A percentile compares a stretch with the other conserved stretches of the same genome.
Evolutionary conservation across 2,329 filamentous ascomycete genomes (phyloP).

Genomic region (Epichloe aotearoae): DNA sequence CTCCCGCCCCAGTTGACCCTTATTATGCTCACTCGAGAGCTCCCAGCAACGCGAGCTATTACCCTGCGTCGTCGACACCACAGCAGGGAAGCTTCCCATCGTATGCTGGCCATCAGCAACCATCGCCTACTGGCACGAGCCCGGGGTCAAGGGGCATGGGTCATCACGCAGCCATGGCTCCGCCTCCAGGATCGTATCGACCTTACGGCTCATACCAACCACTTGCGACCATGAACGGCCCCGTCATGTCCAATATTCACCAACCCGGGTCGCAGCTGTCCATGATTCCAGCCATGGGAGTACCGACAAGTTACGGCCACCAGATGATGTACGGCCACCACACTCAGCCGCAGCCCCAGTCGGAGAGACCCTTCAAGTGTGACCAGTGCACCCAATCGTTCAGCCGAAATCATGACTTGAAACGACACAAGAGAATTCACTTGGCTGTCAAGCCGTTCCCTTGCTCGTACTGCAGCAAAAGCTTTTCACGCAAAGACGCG

Average conservation of each 20-base stretch:
- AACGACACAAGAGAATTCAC: slow-evolving; percentile 91
- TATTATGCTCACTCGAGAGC: slow-evolving; percentile 41
- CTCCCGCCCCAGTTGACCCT: slow-evolving; percentile 44
- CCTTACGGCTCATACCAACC: slow-evolving; percentile 33
- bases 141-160: slow-evolving; percentile 27
- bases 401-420: slow-evolving; percentile 91
- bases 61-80: slow-evolving; percentile 36
- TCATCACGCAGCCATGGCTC: slow-evolving; percentile 22
- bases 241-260: slow-evolving; percentile 67
- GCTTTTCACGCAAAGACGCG: slow-evolving; percentile 91
- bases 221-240: slow-evolving; percentile 48
- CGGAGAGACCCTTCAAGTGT: slow-evolving; percentile 88
- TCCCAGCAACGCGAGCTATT: slow-evolving; percentile 48
- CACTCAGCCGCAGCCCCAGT: slow-evolving; percentile 34
- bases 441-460: slow-evolving; percentile 92
- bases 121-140: slow-evolving; percentile 32
- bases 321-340: slow-evolving; percentile 47
- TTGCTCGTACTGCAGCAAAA: slow-evolving; percentile 85
- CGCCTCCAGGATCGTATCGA: slow-evolving; percentile 36
- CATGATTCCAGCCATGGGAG: slow-evolving; percentile 48
- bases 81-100: slow-evolving; percentile 33
- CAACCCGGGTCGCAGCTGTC: slow-evolving; percentile 61
- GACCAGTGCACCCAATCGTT: slow-evolving; percentile 88
- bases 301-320: slow-evolving; percentile 40
- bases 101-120: slow-evolving; percentile 27